Conservation (phyloP, 371 early-diverging fungal genomes). For the Blakeslea trispora region DNA sequence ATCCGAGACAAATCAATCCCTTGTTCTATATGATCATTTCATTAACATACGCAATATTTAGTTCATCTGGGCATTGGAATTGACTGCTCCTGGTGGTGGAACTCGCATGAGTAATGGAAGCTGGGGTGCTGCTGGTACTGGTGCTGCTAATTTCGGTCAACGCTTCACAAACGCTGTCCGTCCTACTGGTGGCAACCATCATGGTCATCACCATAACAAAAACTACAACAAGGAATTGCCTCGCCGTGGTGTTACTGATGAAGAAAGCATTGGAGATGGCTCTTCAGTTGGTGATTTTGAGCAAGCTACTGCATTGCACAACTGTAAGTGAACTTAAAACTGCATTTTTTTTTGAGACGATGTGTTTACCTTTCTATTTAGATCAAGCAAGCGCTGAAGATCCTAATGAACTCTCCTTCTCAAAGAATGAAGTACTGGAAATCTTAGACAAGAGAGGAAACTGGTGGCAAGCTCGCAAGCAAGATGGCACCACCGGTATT, state of each 20-base stretch:
- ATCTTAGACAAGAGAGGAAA: constrained; percentile 90
- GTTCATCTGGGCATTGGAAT: constrained; percentile 73
- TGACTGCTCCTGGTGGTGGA: constrained; percentile 66
- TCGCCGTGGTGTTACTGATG: constrained; percentile 17
- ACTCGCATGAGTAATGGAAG: constrained; percentile 12
- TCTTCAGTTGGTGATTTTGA: constrained; percentile 6
- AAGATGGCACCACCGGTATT: constrained; percentile 85
- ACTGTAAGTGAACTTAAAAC: constrained; percentile 25
- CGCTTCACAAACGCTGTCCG: constrained; percentile 17
- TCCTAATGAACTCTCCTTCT: constrained; percentile 88
- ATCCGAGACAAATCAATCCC: constrained; percentile 4
- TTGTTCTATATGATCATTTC: too few relatives aligned
- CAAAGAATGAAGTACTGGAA: constrained; percentile 86
- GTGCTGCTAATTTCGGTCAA: constrained; percentile 17
- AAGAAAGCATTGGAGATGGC: constrained; percentile 10
- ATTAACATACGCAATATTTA: constrained; percentile 13
- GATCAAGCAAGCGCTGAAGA: constrained; percentile 87
- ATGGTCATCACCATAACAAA: constrained; percentile 10
- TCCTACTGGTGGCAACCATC: constrained; percentile 9
- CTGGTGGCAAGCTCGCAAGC: constrained; percentile 93
- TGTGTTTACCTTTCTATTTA: constrained; percentile 18
- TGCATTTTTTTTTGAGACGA: background rate
- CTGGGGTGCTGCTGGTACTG: constrained; percentile 2
- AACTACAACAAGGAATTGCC: constrained; percentile 10
- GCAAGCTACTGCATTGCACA: constrained; percentile 37